phyloP scores from a whole-genome alignment of 345 rosid species.

The Heritiera littoralis region DNA sequence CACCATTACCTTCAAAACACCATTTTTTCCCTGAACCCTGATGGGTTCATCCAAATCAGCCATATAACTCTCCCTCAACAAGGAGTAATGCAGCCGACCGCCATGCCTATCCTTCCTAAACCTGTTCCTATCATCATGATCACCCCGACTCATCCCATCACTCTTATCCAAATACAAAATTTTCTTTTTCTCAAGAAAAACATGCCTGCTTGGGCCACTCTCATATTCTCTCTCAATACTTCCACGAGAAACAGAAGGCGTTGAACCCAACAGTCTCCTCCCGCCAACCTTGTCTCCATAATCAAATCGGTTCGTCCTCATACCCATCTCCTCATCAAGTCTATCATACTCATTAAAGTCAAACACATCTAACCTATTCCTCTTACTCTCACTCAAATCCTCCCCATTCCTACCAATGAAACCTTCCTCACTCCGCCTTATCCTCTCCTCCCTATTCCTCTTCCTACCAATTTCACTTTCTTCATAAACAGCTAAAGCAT shows the following conservation, averaged over 20 bases:
- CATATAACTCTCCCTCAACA: constrained; percentile 44
- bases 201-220: constrained; percentile 51
- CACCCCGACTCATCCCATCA: constrained; percentile 39
- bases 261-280: constrained; percentile 48
- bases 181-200: constrained; percentile 51
- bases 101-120: constrained; percentile 41
- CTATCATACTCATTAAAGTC: constrained; percentile 86
- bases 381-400: constrained; percentile 49
- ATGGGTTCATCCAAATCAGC: constrained; percentile 59
- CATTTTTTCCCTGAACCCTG: constrained; percentile 92
- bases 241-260: constrained; percentile 30
- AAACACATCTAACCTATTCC: constrained; percentile 68
- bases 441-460: constrained; percentile 44
- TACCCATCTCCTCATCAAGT: constrained; percentile 44
- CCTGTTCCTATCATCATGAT: constrained; percentile 35
- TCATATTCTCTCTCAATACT: constrained; percentile 50
- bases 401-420: constrained; percentile 42
- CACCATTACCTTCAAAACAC: constrained; percentile 86
- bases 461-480: constrained; percentile 48
- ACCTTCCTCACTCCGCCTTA: constrained; percentile 41
- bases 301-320: constrained; percentile 43
- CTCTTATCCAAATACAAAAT: constrained; percentile 41
- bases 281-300: constrained; percentile 42
- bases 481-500: constrained; percentile 44
- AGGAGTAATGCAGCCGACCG: constrained; percentile 34